phyloP scores from a whole-genome alignment of 2,329 filamentous ascomycete genomes.

The Neopestalotiopsis clavispora region DNA sequence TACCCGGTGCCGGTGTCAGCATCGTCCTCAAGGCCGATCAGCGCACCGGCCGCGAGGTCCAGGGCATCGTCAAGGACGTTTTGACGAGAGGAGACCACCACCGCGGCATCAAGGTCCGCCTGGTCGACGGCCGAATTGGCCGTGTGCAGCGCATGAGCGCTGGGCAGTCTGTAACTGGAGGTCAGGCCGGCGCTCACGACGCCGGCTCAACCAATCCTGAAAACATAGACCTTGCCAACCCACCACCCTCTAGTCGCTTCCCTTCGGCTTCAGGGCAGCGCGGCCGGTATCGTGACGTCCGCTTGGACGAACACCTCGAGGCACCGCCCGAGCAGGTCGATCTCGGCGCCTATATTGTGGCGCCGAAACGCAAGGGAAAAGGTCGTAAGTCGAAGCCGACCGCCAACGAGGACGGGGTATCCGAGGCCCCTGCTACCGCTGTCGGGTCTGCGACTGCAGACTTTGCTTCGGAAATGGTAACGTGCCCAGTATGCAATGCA shows the following conservation, averaged over 20 bases:
- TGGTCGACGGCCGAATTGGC: conserved; percentile 73
- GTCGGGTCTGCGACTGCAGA: conserved; percentile 23
- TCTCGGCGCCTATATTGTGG: conserved; percentile 55
- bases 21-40: conserved; percentile 81
- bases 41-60: conserved; percentile 72
- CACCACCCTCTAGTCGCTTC: conserved; percentile 20
- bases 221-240: not conserved
- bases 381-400: conserved; percentile 27
- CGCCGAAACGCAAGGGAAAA: conserved; percentile 35
- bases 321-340: conserved; percentile 49
- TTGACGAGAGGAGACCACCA: conserved; percentile 77
- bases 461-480: conserved; percentile 37
- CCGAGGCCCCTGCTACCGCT: conserved; percentile 17
- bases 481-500: conserved; percentile 68
- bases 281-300: conserved; percentile 36
- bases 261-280: conserved; percentile 17
- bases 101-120: conserved; percentile 78
- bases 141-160: conserved; percentile 68
- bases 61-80: conserved; percentile 68
- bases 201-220: not conserved
- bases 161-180: not conserved
- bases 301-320: conserved; percentile 40
- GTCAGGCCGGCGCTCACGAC: conserved; percentile 24
- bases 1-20: conserved; percentile 67
- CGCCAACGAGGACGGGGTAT: conserved; percentile 20